phyloP scores from a whole-genome alignment of 192 early-diverging fungal species.

The Backusella morwellensis region DNA sequence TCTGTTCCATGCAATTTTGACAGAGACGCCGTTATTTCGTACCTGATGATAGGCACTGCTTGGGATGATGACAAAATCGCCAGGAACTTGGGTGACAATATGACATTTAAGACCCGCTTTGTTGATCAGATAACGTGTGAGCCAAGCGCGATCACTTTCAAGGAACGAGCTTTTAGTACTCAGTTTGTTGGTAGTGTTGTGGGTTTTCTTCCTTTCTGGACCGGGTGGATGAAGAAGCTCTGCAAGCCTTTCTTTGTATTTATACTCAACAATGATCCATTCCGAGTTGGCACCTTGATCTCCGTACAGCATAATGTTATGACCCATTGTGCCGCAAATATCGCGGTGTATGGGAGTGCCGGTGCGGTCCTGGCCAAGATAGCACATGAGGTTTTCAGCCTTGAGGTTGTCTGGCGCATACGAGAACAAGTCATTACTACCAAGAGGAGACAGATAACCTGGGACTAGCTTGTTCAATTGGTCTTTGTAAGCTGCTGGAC shows the following conservation, averaged over 20 bases:
- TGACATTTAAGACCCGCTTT: conserved; percentile 11
- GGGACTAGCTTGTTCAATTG: conserved; percentile 13
- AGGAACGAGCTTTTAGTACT: conserved; percentile 6
- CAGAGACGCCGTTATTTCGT: conserved; percentile 18
- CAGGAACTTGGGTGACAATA: conserved; percentile 23
- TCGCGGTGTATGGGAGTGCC: conserved; percentile 26
- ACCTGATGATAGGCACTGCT: conserved; percentile 35
- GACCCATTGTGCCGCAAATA: conserved; percentile 35
- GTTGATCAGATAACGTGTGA: background rate
- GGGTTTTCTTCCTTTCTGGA: background rate
- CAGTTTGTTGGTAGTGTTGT: background rate
- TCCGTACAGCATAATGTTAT: conserved; percentile 32
- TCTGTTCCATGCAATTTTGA: conserved; percentile 35
- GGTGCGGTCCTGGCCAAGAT: conserved; percentile 25
- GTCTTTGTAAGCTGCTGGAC: conserved; percentile 14
- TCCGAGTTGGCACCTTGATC: conserved; percentile 15
- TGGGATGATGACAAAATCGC: conserved; percentile 37
- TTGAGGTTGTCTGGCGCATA: conserved; percentile 14
- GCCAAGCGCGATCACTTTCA: conserved; percentile 29
- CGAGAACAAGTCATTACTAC: conserved; percentile 18
- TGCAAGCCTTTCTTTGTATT: background rate
- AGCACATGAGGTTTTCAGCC: conserved; percentile 36
- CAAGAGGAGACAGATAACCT: conserved; percentile 19
- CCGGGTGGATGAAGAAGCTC: background rate
- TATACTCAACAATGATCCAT: conserved; percentile 18